A percentile compares a stretch with the other conserved stretches of the same genome.
Evolutionary conservation across 83 land plant species (phyloP).

Genomic region (Thuja plicata): DNA sequence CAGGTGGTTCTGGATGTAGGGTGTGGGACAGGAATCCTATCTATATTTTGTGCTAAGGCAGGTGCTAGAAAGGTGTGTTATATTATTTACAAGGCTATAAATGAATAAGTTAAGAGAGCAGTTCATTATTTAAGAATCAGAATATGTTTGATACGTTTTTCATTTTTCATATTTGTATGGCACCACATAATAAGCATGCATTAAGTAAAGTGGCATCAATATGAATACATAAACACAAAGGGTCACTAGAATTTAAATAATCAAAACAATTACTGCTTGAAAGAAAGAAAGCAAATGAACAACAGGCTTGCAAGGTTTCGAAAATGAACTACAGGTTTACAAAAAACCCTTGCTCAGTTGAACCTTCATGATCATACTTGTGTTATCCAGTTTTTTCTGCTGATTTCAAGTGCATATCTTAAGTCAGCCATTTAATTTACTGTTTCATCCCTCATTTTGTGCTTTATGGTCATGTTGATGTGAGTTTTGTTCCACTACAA

Average conservation of each 20-base stretch:
- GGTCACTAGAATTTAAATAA: neutral
- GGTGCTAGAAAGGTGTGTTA: slow-evolving; percentile 80
- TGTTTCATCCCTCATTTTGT: neutral
- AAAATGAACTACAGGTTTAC: neutral
- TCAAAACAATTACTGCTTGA: neutral
- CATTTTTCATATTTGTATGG: neutral
- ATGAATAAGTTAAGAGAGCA: neutral
- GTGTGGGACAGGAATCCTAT: slow-evolving; percentile 97
- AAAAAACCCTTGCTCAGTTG: neutral
- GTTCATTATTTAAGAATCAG: neutral
- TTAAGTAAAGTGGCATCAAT: neutral
- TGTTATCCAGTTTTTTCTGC: neutral
- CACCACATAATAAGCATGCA: neutral
- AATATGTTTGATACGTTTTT: neutral
- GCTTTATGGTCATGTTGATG: no score
- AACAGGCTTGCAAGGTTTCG: no score
- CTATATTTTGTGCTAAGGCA: slow-evolving; percentile 95
- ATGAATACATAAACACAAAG: neutral
- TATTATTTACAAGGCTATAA: neutral
- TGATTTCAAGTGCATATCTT: neutral
- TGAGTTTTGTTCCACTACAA: no score
- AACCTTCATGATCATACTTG: neutral
- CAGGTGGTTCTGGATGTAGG: slow-evolving; percentile 99
- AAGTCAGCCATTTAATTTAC: neutral
- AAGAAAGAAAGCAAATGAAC: neutral